Conservation (phyloP, 306 rosid genomes). For the Coriaria nepalensis region DNA sequence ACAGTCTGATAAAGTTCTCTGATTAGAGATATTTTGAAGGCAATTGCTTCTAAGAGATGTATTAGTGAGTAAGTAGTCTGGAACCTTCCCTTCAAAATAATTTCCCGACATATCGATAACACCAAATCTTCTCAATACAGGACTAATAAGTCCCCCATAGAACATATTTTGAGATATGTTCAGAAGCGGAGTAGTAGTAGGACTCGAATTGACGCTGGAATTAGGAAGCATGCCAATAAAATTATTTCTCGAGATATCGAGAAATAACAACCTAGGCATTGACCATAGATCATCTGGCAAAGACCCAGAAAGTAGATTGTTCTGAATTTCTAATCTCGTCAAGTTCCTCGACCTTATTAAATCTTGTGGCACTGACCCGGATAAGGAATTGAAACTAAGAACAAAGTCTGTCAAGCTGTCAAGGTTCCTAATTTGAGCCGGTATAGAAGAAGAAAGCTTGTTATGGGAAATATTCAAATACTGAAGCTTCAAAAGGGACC, state of each 20-base stretch:
- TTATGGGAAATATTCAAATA: constrained; percentile 67
- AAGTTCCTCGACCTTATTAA: constrained; percentile 48
- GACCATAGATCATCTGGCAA: constrained; percentile 49
- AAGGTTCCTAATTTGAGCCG: constrained; percentile 48
- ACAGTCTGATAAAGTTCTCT: constrained; percentile 42
- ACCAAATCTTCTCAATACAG: constrained; percentile 35
- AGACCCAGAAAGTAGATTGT: constrained; percentile 40
- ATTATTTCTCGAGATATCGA: constrained; percentile 59
- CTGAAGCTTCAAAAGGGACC: constrained; percentile 45
- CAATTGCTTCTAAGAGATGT: constrained; percentile 46
- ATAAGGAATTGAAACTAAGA: constrained; percentile 53
- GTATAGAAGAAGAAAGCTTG: constrained; percentile 40
- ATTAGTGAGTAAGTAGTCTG: constrained; percentile 25
- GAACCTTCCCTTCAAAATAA: constrained; percentile 61
- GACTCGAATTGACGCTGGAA: constrained; percentile 30
- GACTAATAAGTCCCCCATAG: constrained; percentile 44
- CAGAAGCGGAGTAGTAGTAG: constrained; percentile 22
- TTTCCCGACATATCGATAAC: constrained; percentile 56
- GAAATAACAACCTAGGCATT: constrained; percentile 39
- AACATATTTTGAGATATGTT: constrained; percentile 54
- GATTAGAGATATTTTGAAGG: constrained; percentile 45
- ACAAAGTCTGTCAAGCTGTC: constrained; percentile 68
- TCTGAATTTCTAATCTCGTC: constrained; percentile 34
- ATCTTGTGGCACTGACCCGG: constrained; percentile 33
- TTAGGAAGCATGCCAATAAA: constrained; percentile 53